A percentile compares a stretch with the other conserved stretches of the same genome.
Conservation (phyloP, 1,139 yeast species). For the Kurtzmaniella quercitrusa region DNA sequence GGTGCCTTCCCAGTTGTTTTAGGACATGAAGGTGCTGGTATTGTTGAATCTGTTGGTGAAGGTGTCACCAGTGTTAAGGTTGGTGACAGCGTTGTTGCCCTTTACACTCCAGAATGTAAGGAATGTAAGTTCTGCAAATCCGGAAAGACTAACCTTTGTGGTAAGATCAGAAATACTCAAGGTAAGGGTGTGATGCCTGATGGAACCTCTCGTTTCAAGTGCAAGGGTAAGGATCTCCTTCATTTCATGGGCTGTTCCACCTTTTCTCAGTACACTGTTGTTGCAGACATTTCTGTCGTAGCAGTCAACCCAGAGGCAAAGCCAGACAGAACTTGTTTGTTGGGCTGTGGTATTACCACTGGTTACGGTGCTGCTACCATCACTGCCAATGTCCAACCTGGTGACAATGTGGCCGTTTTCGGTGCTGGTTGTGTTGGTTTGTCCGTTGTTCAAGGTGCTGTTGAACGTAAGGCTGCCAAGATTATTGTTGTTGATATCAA, state of each 20-base stretch:
- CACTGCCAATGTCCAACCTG: constrained; percentile 87
- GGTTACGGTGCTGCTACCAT: constrained; percentile 97
- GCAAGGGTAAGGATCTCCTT: constrained; percentile 75
- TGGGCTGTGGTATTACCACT: constrained; percentile 98
- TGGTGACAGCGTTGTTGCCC: constrained; percentile 88
- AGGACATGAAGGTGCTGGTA: constrained; percentile 98
- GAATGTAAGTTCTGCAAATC: constrained; percentile 94
- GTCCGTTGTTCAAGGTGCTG: constrained; percentile 94
- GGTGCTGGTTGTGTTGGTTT: constrained; percentile 98
- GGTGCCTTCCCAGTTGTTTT: constrained; percentile 90
- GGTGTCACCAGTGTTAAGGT: constrained; percentile 82
- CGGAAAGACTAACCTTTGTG: constrained; percentile 94
- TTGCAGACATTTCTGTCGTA: constrained; percentile 96
- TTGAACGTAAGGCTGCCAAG: constrained; percentile 71
- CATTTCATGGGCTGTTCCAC: constrained; percentile 99
- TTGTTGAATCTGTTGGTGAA: constrained; percentile 89
- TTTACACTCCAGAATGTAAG: constrained; percentile 94
- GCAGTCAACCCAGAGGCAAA: constrained; percentile 84
- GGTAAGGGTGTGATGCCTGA: constrained; percentile 95
- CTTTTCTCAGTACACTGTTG: constrained; percentile 94
- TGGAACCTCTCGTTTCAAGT: constrained; percentile 84
- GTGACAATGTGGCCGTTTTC: constrained; percentile 92
- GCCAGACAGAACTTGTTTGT: constrained; percentile 80
- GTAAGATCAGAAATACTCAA: constrained; percentile 85
- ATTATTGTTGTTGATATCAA: constrained; percentile 88